phyloP scores from a whole-genome alignment of 1,284 basidiomycete species.

The Ustilago sp. region DNA sequence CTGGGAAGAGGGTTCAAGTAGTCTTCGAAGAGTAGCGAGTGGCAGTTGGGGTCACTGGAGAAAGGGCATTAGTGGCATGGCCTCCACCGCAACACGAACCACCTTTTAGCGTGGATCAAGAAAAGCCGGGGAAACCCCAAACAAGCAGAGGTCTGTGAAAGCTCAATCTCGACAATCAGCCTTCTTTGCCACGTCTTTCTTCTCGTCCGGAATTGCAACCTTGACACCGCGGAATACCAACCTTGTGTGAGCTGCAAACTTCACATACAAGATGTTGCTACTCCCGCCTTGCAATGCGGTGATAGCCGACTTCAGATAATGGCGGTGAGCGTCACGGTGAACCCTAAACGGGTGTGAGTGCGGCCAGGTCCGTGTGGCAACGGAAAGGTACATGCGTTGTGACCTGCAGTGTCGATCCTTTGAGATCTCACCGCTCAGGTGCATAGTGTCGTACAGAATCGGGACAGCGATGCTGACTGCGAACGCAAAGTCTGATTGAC shows the following conservation, averaged over 20 bases:
- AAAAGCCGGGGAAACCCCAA: constrained; percentile 11
- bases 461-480: too few relatives aligned
- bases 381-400: neutral
- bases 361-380: neutral
- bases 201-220: neutral
- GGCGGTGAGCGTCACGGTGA: too few relatives aligned
- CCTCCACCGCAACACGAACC: constrained; percentile 5
- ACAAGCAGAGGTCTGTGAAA: constrained; percentile 6
- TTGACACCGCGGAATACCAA: neutral
- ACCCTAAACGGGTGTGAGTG: too few relatives aligned
- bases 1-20: neutral
- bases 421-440: neutral
- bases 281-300: neutral
- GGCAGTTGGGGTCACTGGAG: neutral
- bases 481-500: too few relatives aligned
- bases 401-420: neutral
- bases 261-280: neutral
- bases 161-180: neutral
- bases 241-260: neutral
- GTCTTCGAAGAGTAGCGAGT: neutral
- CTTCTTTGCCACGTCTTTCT: neutral
- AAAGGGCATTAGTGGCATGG: neutral
- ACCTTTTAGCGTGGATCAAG: neutral
- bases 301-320: too few relatives aligned
- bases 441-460: too few relatives aligned